Base-by-base conservation (phyloP, 306 rosid species). In the Corylus americana region DNA sequence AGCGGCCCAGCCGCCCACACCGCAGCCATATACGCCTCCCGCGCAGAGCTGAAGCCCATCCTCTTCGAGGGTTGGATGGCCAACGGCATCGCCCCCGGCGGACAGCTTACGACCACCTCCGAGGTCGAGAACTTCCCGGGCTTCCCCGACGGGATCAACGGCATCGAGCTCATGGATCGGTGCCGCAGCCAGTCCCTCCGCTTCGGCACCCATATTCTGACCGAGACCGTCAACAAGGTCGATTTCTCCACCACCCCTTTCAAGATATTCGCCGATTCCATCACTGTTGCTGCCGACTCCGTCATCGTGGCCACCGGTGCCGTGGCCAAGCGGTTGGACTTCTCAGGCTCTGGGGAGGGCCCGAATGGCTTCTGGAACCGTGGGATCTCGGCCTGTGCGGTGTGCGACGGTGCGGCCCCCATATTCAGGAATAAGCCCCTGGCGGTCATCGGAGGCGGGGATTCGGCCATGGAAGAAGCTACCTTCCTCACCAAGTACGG, bases 1-100 rank as follows among this genome's bases (percentile, higher is more conserved):
- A 91, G 97, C 68, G 97, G 97, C n/a, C 98, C 96, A 0, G 88
- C 96, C 11, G 97, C 90, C 42, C 96, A 93, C 81, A 90, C 98
- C 0, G 92, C 96, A 37, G 97, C 98, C 71, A 89, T 92, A 0
- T 93, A 93, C 77, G 91, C 98, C 5, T 92, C 97, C 9, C 88
- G 97, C 14, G 98, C 97, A 0, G 97, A 92, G 90, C 94, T 94
- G 14, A 90, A 89, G 70, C 97, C 98, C 10, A 75, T 92, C 11
- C 92, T 94, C 67, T 94, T 94, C 67, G 97, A 94, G 54, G 97
- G 97, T 2, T 92, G 95, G 92, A 94, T 91, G 97, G 98, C 95
- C 55, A 92, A 92, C 83, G 93, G 81, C 76, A 88, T 94, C 74
- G 96, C 92, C 70, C 92, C 96, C 20, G 98, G 96, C 2, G 94